A percentile compares a stretch with the other conserved stretches of the same genome.
Evolutionary conservation across 495 filamentous ascomycete genomes (phyloP).

Genomic region (Cairneyella variabilis): DNA sequence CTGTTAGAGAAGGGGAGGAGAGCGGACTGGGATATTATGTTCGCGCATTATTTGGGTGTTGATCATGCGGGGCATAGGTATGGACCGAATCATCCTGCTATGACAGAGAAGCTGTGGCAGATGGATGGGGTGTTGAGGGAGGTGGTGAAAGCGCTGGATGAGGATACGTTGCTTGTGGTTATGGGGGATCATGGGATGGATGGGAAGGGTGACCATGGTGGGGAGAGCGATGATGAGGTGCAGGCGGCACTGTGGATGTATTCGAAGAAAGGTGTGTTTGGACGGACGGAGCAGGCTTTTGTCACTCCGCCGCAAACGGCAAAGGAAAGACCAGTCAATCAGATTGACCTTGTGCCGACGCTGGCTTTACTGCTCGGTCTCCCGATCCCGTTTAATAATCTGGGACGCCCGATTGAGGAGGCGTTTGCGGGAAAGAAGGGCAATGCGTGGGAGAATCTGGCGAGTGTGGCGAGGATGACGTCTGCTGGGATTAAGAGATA

Average conservation of each 20-base stretch:
- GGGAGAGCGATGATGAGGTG: conserved; percentile 92
- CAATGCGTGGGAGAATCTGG: conserved; percentile 69
- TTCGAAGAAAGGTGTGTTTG: conserved; percentile 78
- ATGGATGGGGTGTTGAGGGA: conserved; percentile 80
- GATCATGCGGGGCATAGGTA: conserved; percentile 97
- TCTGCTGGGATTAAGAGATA: conserved; percentile 88
- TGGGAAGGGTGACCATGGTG: conserved; percentile 92
- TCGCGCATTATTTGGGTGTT: conserved; percentile 92
- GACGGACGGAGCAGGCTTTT: conserved; percentile 61
- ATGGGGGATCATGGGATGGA: conserved; percentile 99
- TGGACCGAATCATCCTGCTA: conserved; percentile 87
- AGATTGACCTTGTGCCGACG: conserved; percentile 95
- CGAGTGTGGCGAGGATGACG: conserved; percentile 68
- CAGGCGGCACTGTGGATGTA: conserved; percentile 98
- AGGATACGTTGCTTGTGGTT: conserved; percentile 83
- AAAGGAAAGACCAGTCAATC: conserved; percentile 77
- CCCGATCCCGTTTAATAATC: conserved; percentile 95
- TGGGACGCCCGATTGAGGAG: conserved; percentile 92
- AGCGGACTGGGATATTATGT: conserved; percentile 81
- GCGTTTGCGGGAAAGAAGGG: conserved; percentile 72
- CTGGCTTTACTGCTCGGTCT: conserved; percentile 81
- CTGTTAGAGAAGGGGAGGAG: conserved; percentile 57
- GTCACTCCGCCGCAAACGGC: conserved; percentile 65
- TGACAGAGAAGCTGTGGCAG: conserved; percentile 83
- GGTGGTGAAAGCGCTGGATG: conserved; percentile 69